phyloP scores from a whole-genome alignment of 768 basidiomycete species.

The Dacryopinax primogenitus region DNA sequence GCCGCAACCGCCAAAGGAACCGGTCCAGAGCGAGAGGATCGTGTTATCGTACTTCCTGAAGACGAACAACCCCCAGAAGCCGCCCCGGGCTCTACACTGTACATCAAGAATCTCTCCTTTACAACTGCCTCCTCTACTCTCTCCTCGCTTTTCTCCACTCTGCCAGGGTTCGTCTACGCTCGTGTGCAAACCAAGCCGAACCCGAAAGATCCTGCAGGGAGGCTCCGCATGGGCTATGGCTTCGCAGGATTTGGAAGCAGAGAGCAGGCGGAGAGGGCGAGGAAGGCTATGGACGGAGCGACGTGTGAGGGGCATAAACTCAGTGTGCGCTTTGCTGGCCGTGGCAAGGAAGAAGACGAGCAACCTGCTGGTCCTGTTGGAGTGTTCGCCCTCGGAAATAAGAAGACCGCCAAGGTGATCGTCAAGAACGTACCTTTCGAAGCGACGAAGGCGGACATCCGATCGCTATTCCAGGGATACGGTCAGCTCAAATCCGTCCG shows the following conservation, averaged over 20 bases:
- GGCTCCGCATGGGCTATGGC: slow-evolving; percentile 90
- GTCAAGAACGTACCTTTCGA: slow-evolving; percentile 99
- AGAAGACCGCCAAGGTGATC: slow-evolving; percentile 80
- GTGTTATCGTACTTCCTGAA: slow-evolving; percentile 20
- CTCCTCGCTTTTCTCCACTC: slow-evolving; percentile 49
- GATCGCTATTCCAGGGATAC: slow-evolving; percentile 80
- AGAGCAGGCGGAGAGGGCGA: slow-evolving; percentile 59
- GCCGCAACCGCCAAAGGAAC: slow-evolving; percentile 34
- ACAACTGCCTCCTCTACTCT: slow-evolving; percentile 70
- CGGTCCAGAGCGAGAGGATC: slow-evolving; percentile 17
- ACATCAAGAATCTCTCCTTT: slow-evolving; percentile 93
- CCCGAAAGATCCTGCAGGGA: slow-evolving; percentile 46
- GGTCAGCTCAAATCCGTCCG: slow-evolving; percentile 91
- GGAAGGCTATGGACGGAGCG: slow-evolving; percentile 66
- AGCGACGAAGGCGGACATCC: slow-evolving; percentile 81
- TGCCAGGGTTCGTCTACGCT: slow-evolving; percentile 75
- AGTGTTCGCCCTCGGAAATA: slow-evolving; percentile 35
- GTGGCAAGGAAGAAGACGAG: slow-evolving; percentile 50
- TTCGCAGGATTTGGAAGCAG: slow-evolving; percentile 79
- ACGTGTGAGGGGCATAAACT: slow-evolving; percentile 78
- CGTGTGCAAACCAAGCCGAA: slow-evolving; percentile 85
- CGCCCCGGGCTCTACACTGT: slow-evolving; percentile 66
- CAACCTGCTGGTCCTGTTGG: slow-evolving; percentile 23
- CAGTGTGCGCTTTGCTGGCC: slow-evolving; percentile 72
- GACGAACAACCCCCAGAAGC: slow-evolving; percentile 28